phyloP scores from a whole-genome alignment of 78 protist species.

The Protostelium mycophagum region DNA sequence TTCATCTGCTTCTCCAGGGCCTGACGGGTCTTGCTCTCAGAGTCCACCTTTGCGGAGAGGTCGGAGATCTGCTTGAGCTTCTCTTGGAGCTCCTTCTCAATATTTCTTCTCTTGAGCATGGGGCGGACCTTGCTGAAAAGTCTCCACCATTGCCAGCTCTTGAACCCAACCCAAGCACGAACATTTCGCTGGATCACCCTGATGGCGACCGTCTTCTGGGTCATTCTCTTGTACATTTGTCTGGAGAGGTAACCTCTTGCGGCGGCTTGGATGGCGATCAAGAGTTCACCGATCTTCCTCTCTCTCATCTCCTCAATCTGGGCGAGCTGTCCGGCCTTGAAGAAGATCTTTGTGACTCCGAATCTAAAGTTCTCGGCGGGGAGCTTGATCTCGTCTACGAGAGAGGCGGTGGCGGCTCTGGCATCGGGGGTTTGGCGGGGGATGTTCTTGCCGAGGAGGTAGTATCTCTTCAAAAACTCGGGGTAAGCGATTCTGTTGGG shows the following conservation, averaged over 20 bases:
- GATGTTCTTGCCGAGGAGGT: conserved; percentile 69
- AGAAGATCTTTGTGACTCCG: conserved; percentile 82
- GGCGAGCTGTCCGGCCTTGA: conserved; percentile 84
- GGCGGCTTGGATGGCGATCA: conserved; percentile 71
- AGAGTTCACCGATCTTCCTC: conserved; percentile 49
- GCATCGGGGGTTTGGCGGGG: conserved; percentile 62
- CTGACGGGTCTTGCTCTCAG: conserved; percentile 9
- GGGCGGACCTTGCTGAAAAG: conserved; percentile 68
- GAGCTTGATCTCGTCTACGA: conserved; percentile 55
- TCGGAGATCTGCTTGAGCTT: conserved; percentile 43
- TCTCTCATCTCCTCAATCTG: conserved; percentile 87
- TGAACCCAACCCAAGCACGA: conserved; percentile 69
- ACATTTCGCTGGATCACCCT: conserved; percentile 76
- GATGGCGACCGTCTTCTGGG: conserved; percentile 72
- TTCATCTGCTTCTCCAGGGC: conserved; percentile 34
- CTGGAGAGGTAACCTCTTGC: conserved; percentile 78
- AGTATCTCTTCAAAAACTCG: conserved; percentile 84
- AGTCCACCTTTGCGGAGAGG: conserved; percentile 17
- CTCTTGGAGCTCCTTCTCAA: conserved; percentile 68
- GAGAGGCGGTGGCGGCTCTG: conserved; percentile 45
- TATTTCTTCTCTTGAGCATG: conserved; percentile 57
- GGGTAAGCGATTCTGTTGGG: conserved; percentile 81
- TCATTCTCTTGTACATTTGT: conserved; percentile 54
- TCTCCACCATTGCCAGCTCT: conserved; percentile 77
- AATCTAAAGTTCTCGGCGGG: conserved; percentile 53